These are phyloP conservation scores for Phytophthora colocasiae DNA, from an alignment of 352 stramenopile genomes.

Conservation along the genomic window DNA sequence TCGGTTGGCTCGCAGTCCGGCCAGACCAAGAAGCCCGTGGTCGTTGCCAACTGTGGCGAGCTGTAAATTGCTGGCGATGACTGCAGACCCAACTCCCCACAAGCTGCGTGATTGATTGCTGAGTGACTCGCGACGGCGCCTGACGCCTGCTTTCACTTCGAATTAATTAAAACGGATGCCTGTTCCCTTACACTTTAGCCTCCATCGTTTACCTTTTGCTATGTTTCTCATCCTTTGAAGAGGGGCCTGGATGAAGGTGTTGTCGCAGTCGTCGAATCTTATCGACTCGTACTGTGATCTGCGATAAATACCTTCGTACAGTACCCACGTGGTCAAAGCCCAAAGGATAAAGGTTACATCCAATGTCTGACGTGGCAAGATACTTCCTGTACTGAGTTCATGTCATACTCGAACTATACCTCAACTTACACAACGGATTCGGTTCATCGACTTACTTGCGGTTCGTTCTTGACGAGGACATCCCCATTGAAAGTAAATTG, in stretches of 20 bases:
- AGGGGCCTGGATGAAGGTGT: too few relatives aligned
- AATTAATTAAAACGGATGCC: constrained; percentile 42
- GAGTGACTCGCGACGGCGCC: constrained; percentile 12
- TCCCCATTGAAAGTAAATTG: neutral
- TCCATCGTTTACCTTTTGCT: neutral
- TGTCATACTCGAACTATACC: too few relatives aligned
- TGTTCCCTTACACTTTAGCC: constrained; percentile 13
- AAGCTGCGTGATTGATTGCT: constrained; percentile 17
- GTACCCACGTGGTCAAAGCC: constrained; percentile 11
- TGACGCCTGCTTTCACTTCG: constrained; percentile 26
- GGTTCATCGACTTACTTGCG: constrained; percentile 6
- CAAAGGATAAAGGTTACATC: neutral
- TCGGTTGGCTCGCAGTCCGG: constrained; percentile 94
- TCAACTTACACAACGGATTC: too few relatives aligned
- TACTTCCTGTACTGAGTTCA: too few relatives aligned
- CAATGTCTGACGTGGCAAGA: neutral
- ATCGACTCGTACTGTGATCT: neutral
- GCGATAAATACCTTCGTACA: constrained; percentile 10
- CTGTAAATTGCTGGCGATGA: constrained; percentile 45
- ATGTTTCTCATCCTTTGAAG: neutral
- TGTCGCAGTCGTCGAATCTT: too few relatives aligned
- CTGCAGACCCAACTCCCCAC: neutral
- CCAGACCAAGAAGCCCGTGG: constrained; percentile 89
- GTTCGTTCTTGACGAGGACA: constrained; percentile 35
- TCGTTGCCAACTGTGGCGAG: constrained; percentile 96